These are phyloP conservation scores for Fragilariopsis cylindrus DNA, from an alignment of 108 stramenopile species.

Conservation along the genomic window DNA sequence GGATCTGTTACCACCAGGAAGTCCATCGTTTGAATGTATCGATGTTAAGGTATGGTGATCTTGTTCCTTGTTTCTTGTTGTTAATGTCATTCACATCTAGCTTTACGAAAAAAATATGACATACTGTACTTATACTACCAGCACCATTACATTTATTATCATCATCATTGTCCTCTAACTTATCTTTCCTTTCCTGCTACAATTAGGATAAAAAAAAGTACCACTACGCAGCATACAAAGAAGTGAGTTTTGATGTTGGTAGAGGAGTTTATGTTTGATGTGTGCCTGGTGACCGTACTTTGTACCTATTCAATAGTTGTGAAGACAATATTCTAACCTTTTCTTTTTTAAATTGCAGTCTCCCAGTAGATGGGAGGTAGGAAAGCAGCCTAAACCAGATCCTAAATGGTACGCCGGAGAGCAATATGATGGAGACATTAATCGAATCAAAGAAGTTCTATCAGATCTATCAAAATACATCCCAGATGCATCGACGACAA, in stretches of 20 bases:
- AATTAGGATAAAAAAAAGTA: not conserved
- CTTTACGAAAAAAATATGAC: no score
- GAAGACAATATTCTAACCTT: no score
- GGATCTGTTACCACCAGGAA: constrained; percentile 50
- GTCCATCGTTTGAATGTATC: constrained; percentile 21
- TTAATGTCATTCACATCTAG: no score
- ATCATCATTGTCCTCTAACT: no score
- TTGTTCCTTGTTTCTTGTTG: no score
- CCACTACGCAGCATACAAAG: constrained; percentile 31
- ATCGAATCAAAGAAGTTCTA: constrained; percentile 27
- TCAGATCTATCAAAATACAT: constrained; percentile 26
- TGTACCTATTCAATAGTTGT: no score
- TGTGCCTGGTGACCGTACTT: no score
- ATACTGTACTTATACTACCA: no score
- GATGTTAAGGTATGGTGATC: not conserved
- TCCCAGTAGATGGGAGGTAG: constrained; percentile 30
- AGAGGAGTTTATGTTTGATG: no score
- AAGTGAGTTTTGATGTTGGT: no score
- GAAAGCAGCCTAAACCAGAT: not conserved
- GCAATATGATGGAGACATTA: constrained; percentile 34
- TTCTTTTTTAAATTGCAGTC: not conserved
- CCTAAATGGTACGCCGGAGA: constrained; percentile 35
- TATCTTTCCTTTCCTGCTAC: no score
- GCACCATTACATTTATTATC: no score
- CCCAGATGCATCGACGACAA: constrained; percentile 19